Base-by-base conservation (phyloP, 306 rosid genomes). In the Quercus engelmannii region DNA sequence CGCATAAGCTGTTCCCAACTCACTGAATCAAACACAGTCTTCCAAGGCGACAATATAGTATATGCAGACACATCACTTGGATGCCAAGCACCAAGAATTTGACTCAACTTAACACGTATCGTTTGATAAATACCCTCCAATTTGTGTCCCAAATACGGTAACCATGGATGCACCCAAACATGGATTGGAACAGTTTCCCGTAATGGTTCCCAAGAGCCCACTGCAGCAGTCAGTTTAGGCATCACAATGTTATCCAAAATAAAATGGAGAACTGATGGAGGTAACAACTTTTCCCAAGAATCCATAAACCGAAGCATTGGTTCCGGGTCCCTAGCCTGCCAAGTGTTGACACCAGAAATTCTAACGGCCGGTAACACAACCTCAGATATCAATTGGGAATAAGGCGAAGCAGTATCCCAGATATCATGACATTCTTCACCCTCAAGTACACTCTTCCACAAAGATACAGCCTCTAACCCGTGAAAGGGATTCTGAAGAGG, bases 1-100 rank as follows among this genome's bases (percentile, higher is more conserved):
- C 84, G 90, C 98, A 95, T 87, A 52, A 95, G 97, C n/a, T 93
- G 96, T 78, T 95, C 97, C 99, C 98, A 95, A 77, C 98, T 95
- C 4, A 71, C 88, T 26, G 94, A 64, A 85, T 93, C 98, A 76
- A 95, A 95, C 63, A 95, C 98, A 62, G 89, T 55, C 83, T 89
- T 92, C 98, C 99, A 95, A 15, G 96, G 98, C 49, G 98, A 93
- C 76, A 95, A 82, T 81, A 95, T 90, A 41, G 93, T 87, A 86
- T 89, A 88, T 1, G 99, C 97, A 86, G 97, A 95, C 4, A 79
- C 88, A 83, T 93, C 99, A 76, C 93, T 93, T 14, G 97, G 97
- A 79, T 95, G 97, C 99, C 99, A 95, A 55, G 94, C 99, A 64
- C 96, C 97, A 73, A 95, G 97, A 88, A 91, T 89, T 69, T 86